phyloP scores from a whole-genome alignment of 495 filamentous ascomycete species.

The Trichodelitschia bisporula region DNA sequence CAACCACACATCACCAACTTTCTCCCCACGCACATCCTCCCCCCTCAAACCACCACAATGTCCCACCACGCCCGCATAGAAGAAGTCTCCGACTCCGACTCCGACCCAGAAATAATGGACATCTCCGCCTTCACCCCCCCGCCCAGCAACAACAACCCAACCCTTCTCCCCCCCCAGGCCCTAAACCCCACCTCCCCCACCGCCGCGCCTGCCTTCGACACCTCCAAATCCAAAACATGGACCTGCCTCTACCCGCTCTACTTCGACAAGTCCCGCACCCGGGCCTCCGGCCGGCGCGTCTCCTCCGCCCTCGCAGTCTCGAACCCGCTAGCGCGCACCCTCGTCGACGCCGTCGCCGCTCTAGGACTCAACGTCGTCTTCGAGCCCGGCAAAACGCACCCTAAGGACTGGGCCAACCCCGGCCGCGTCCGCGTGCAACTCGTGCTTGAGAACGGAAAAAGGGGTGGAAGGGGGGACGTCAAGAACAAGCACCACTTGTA shows the following conservation, averaged over 20 bases:
- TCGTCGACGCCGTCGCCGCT: constrained; percentile 56
- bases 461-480: constrained; percentile 21
- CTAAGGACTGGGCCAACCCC: constrained; percentile 93
- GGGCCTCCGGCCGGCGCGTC: constrained; percentile 60
- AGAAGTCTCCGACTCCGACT: constrained; percentile 61
- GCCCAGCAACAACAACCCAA: constrained; percentile 17
- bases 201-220: constrained; percentile 15
- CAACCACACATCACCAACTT: no score
- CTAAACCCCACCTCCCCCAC: constrained; percentile 1
- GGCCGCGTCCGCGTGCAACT: constrained; percentile 63
- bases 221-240: constrained; percentile 41
- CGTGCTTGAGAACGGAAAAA: constrained; percentile 26
- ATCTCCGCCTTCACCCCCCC: constrained; percentile 24
- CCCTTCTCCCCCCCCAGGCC: constrained; percentile 3
- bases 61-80: constrained; percentile 63
- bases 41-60: no score
- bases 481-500: constrained; percentile 87
- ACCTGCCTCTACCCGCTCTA: constrained; percentile 89
- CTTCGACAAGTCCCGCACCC: constrained; percentile 56
- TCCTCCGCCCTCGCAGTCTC: constrained; percentile 39
- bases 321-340: constrained; percentile 75
- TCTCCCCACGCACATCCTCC: no score
- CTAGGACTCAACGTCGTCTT: constrained; percentile 55
- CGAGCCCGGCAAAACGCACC: constrained; percentile 79
- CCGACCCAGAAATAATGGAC: constrained; percentile 37